These are phyloP conservation scores for Cicer cuneatum DNA, from an alignment of 306 rosid genomes.

Conservation along the genomic window DNA sequence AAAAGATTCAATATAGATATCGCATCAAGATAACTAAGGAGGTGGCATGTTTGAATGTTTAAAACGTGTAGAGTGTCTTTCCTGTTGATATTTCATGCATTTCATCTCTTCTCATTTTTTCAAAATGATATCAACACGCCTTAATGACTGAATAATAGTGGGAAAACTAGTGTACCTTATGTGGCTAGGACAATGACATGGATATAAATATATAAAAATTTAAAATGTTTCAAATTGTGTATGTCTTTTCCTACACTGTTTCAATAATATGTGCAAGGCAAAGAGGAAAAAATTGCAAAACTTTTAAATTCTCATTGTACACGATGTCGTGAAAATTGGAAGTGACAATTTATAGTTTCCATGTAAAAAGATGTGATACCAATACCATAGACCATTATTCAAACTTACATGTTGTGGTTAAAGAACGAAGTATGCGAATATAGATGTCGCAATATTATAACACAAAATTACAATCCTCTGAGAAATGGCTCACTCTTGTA, in stretches of 20 bases:
- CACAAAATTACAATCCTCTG: neutral
- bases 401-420: neutral
- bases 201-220: neutral
- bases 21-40: neutral
- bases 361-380: neutral
- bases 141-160: neutral
- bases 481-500: slow-evolving; percentile 11
- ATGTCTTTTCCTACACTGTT: neutral
- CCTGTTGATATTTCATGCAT: neutral
- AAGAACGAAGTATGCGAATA: slow-evolving; percentile 23
- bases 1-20: neutral
- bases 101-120: neutral
- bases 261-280: slow-evolving; percentile 5
- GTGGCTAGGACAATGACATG: slow-evolving; percentile 3
- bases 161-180: neutral
- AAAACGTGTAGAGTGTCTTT: neutral
- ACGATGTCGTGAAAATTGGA: slow-evolving; percentile 11
- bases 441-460: slow-evolving; percentile 31
- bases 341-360: neutral
- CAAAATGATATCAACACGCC: neutral
- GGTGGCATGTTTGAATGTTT: slow-evolving; percentile 10
- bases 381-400: neutral
- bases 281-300: neutral
- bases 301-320: neutral
- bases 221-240: neutral